Percentiles rank a stretch among this genome's conserved stretches.
phyloP scores from a whole-genome alignment of 1,284 basidiomycete genomes.

The Ustilago bromivora region DNA sequence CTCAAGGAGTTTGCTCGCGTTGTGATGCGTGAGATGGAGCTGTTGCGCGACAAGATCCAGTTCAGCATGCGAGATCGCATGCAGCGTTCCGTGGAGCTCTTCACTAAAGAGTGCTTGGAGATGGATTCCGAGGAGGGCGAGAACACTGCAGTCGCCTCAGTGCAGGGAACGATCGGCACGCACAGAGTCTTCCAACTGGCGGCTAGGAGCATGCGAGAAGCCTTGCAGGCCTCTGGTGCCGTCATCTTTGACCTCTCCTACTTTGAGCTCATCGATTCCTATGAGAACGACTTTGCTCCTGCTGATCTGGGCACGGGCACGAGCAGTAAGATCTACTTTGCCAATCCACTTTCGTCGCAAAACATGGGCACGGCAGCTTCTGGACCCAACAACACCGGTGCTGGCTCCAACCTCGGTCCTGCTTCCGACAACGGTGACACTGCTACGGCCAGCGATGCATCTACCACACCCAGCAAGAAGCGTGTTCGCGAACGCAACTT shows the following conservation, averaged over 20 bases:
- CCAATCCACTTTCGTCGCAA: conserved; percentile 45
- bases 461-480: conserved; percentile 13
- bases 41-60: conserved; percentile 95
- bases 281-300: conserved; percentile 73
- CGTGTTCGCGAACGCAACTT: conserved; percentile 31
- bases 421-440: conserved; percentile 11
- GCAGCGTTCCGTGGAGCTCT: conserved; percentile 93
- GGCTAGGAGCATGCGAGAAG: conserved; percentile 85
- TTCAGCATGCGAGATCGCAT: conserved; percentile 89
- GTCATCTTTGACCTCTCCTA: conserved; percentile 90
- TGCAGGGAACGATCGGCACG: conserved; percentile 32
- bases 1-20: conserved; percentile 91
- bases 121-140: conserved; percentile 75
- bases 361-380: conserved; percentile 26
- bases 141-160: conserved; percentile 21
- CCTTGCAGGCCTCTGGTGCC: conserved; percentile 90
- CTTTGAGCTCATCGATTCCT: conserved; percentile 85
- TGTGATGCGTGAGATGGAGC: conserved; percentile 94
- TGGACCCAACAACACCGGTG: not conserved
- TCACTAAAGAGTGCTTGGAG: conserved; percentile 92
- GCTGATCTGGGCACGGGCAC: conserved; percentile 58
- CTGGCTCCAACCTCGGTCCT: not conserved
- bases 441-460: conserved; percentile 2
- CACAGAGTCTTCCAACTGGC: conserved; percentile 72
- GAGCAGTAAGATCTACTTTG: conserved; percentile 62